Percentiles rank a stretch among this genome's conserved stretches.
These are phyloP conservation scores for Larix kaempferi DNA, from an alignment of 75 land plant species.

Conservation along the genomic window DNA sequence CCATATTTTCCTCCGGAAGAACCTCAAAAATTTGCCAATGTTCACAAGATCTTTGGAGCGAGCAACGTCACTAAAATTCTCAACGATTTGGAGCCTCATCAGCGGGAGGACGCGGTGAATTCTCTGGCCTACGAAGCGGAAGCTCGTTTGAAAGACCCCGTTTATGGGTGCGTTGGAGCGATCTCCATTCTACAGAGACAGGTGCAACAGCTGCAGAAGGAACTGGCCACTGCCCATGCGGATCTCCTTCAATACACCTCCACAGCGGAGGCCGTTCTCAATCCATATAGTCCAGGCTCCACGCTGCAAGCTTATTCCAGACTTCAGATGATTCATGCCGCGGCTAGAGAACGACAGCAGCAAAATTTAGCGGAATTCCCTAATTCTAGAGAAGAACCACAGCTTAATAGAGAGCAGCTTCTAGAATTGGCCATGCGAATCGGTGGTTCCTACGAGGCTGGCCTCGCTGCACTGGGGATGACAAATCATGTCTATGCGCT, in stretches of 20 bases:
- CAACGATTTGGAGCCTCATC: constrained; percentile 50
- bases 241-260: constrained; percentile 29
- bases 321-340: not conserved
- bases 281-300: not conserved
- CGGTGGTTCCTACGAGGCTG: constrained; percentile 1
- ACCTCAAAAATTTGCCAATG: constrained; percentile 57
- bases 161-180: constrained; percentile 69
- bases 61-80: constrained; percentile 66
- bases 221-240: constrained; percentile 58
- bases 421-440: constrained; percentile 6
- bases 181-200: constrained; percentile 52
- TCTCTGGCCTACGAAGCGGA: constrained; percentile 67
- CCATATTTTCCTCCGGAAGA: constrained; percentile 86
- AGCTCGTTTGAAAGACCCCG: constrained; percentile 60
- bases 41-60: constrained; percentile 64
- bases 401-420: not conserved
- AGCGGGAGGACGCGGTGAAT: constrained; percentile 56
- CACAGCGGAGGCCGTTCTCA: not conserved
- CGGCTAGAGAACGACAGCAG: not conserved
- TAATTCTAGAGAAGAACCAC: not conserved
- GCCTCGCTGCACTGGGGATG: not conserved
- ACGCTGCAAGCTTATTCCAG: not conserved
- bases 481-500: not conserved
- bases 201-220: constrained; percentile 54
- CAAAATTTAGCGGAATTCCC: not conserved